These are phyloP conservation scores for barley (Hordeum vulgare) DNA, from an alignment of 176 grass and related monocot species.

Conservation along the genomic window MorexV3_pseudomolecules_assembly NC_058519.1:10820685-10821184, in stretches of 20 bases:
- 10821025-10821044: too few relatives aligned
- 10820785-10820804: background rate
- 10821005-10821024: too few relatives aligned
- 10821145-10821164: too few relatives aligned
- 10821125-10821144: too few relatives aligned
- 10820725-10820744: conserved; percentile 26
- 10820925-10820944: background rate
- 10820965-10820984: background rate
- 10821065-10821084: too few relatives aligned
- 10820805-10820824: conserved; percentile 11
- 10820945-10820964: conserved; percentile 7
- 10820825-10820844: background rate
- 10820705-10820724: conserved; percentile 45
- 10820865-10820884: background rate
- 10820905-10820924: background rate
- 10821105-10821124: too few relatives aligned
- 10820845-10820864: conserved; percentile 18
- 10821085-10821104: too few relatives aligned
- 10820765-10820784: conserved; percentile 6
- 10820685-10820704: conserved; percentile 34
- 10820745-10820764: conserved; percentile 24
- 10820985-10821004: background rate
- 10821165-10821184: too few relatives aligned
- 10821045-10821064: too few relatives aligned
- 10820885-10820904: conserved; percentile 18